A percentile compares a stretch with the other conserved stretches of the same genome.
These are phyloP conservation scores for Arthrobotrys entomopaga DNA, from an alignment of 2,329 filamentous ascomycete genomes.

Conservation along the genomic window DNA sequence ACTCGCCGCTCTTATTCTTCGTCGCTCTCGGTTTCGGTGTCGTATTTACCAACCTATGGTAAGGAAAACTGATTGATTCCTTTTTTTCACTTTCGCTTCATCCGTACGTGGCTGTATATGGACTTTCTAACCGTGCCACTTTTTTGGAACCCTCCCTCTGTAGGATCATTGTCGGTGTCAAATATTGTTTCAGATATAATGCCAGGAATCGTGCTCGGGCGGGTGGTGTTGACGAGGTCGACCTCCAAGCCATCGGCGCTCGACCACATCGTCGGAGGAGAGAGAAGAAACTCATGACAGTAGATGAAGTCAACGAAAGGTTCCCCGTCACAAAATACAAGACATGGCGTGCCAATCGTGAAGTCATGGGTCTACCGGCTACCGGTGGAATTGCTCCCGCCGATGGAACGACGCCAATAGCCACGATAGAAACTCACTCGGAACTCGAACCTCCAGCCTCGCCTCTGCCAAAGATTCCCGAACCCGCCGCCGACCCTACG, in stretches of 20 bases:
- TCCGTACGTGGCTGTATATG: conserved; percentile 13
- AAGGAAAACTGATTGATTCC: conserved; percentile 61
- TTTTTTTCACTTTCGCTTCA: not conserved
- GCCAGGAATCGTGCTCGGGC: conserved; percentile 85
- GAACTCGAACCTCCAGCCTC: conserved; percentile 44
- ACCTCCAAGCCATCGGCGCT: conserved; percentile 80
- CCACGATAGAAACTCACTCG: conserved; percentile 28
- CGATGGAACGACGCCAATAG: conserved; percentile 33
- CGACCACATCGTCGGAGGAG: conserved; percentile 84
- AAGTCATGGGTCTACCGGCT: conserved; percentile 82
- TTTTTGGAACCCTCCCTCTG: conserved; percentile 1
- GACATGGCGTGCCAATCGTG: conserved; percentile 85
- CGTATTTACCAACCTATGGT: conserved; percentile 99
- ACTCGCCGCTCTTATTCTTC: conserved; percentile 86
- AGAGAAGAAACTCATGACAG: conserved; percentile 98
- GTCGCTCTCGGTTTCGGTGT: conserved; percentile 96
- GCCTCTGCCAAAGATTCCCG: conserved; percentile 47
- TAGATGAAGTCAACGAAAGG: conserved; percentile 98
- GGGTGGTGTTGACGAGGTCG: conserved; percentile 84
- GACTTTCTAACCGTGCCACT: conserved; percentile 54
- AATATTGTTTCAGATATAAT: conserved; percentile 99
- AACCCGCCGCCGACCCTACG: conserved; percentile 47
- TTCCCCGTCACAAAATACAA: conserved; percentile 98
- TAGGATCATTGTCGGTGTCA: conserved; percentile 99
- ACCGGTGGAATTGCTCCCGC: conserved; percentile 75